Evolutionary conservation across 768 basidiomycete species (phyloP), one percentile per base, ranked within the genome.

Genomic region (Rhodotorula diobovata): DNA sequence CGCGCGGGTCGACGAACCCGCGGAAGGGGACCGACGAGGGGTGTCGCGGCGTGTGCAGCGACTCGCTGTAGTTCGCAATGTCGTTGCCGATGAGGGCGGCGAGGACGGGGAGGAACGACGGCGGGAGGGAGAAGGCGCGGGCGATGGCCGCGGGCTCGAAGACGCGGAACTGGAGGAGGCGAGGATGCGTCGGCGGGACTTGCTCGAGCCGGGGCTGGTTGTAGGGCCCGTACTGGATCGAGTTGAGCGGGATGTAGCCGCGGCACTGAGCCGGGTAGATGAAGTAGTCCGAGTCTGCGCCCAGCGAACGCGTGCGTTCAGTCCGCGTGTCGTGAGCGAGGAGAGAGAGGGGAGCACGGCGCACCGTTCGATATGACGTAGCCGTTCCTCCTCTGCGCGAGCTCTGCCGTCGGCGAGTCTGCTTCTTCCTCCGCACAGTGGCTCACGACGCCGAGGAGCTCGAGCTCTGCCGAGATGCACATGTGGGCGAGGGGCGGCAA

Each of bases 21-120:
- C 62, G 56, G 48, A 54, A 70, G 21, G 23, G 53, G 0, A 41
- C 46, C 25, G 50, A 21, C 18, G 51, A 32, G 25, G 8, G 25
- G 0, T 21, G 7, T 2, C 50, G 62, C 5, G 59, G 66, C 2
- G 55, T 12, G 41, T 48, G 35, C 10, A 67, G 32, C 48, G 70
- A 51, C 39, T 23, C 12, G 14, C 66, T 25, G 50, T 50, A 74
- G 60, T 70, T 66, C 32, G 50, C 54, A 18, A 68, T 41, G 50
- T 74, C 73, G 69, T 74, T 74, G 2, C 73, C 73, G 54, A 74
- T 50, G 11, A 74, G 62, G 3, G 73, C 68, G 35, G 69, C 73
- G 55, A 74, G 41, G 55, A 68, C 37, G 28, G 73, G 69, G 9
- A 74, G 66, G 41, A 61, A 54, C 2, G 62, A 1, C 0, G 66